phyloP scores from a whole-genome alignment of 768 basidiomycete genomes.

The Boletus sp. region DNA sequence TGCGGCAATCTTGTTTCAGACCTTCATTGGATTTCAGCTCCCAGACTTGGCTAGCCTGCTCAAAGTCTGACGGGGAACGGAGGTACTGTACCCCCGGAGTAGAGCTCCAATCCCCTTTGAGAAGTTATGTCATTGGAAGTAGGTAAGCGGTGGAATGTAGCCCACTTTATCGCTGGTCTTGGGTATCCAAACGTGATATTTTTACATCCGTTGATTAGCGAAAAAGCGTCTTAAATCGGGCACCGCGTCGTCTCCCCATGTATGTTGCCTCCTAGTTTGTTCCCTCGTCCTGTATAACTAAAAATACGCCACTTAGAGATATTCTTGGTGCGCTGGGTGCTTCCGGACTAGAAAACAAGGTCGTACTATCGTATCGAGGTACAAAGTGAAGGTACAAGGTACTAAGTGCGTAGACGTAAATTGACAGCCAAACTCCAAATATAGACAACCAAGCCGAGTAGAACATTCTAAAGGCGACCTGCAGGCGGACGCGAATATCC shows the following conservation, averaged over 20 bases:
- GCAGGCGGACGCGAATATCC: too few species aligned
- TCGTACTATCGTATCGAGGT: background rate
- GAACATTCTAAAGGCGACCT: background rate
- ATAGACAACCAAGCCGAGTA: background rate
- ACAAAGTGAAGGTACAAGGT: background rate
- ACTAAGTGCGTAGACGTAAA: background rate
- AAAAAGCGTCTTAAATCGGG: background rate
- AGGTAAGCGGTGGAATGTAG: too few species aligned
- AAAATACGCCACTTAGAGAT: too few species aligned
- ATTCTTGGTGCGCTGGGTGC: background rate
- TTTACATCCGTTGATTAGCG: background rate
- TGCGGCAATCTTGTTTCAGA: background rate
- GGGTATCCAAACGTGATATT: background rate
- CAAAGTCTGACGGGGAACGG: background rate
- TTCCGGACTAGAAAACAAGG: background rate
- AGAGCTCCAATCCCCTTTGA: background rate
- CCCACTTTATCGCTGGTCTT: background rate
- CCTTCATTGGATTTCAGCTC: background rate
- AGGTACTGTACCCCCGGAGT: background rate
- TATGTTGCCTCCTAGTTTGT: background rate
- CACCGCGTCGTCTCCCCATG: background rate
- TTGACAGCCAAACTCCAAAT: background rate
- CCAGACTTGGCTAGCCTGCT: background rate
- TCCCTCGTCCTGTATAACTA: background rate
- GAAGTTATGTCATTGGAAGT: background rate